phyloP scores from a whole-genome alignment of 441 rosid species.

The Pelargonium fulgidum region DNA sequence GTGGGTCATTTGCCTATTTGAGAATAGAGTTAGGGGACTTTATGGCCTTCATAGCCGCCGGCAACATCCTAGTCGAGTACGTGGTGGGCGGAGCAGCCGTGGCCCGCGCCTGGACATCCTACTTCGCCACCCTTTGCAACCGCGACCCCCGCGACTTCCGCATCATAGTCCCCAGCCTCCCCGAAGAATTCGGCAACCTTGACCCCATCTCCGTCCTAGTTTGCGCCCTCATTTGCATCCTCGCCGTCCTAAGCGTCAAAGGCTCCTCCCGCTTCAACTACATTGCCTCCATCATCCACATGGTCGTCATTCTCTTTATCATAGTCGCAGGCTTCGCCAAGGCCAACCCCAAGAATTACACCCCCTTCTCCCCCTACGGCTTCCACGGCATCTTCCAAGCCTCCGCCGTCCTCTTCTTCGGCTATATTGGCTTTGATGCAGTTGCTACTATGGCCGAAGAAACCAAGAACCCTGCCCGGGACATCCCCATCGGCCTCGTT shows the following conservation, averaged over 20 bases:
- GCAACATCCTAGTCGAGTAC: constrained; percentile 67
- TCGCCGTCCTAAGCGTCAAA: constrained; percentile 63
- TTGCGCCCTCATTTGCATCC: constrained; percentile 34
- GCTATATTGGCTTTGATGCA: constrained; percentile 69
- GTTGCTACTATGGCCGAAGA: constrained; percentile 80
- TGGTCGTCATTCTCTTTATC: constrained; percentile 52
- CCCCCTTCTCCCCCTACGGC: constrained; percentile 33
- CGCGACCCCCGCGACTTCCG: constrained; percentile 57
- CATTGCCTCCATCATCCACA: constrained; percentile 54
- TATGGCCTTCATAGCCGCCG: constrained; percentile 73
- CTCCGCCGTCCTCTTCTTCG: constrained; percentile 65
- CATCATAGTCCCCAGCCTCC: constrained; percentile 36
- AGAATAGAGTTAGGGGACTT: constrained; percentile 84
- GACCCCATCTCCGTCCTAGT: constrained; percentile 69
- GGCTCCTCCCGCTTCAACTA: constrained; percentile 69
- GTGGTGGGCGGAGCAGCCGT: constrained; percentile 71
- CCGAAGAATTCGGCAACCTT: constrained; percentile 46
- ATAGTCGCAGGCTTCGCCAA: constrained; percentile 50
- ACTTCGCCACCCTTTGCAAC: constrained; percentile 74
- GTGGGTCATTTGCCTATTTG: constrained; percentile 81
- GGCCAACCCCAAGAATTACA: constrained; percentile 50
- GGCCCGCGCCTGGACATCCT: constrained; percentile 81
- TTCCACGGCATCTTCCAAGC: constrained; percentile 50
- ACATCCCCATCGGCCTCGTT: constrained; percentile 73
- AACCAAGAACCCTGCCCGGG: constrained; percentile 56